Percentiles rank a stretch among this genome's conserved stretches.
phyloP scores from a whole-genome alignment of 371 early-diverging fungal genomes.

The Coemansia sp. region DNA sequence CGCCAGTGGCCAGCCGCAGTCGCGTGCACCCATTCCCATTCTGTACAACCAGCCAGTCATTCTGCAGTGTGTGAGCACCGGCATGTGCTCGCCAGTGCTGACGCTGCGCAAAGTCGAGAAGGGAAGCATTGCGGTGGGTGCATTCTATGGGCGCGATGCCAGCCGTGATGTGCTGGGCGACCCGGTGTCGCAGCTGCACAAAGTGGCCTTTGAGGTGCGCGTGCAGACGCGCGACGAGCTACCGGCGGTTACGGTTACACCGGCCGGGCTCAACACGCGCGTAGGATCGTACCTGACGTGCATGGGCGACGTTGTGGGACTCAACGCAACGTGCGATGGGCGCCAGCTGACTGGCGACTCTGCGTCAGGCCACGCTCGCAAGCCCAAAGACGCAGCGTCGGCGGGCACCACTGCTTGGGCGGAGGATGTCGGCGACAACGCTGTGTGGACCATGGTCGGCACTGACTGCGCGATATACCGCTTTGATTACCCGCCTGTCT shows the following conservation, averaged over 20 bases:
- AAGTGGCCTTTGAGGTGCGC: conserved; percentile 81
- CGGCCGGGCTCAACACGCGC: conserved; percentile 54
- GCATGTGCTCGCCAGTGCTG: conserved; percentile 79
- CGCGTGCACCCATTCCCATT: conserved; percentile 62
- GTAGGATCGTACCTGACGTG: conserved; percentile 68
- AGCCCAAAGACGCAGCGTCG: conserved; percentile 32
- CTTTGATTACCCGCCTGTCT: conserved; percentile 58
- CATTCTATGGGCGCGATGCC: conserved; percentile 41
- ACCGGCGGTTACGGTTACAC: conserved; percentile 44
- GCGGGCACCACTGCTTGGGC: conserved; percentile 60
- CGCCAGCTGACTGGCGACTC: conserved; percentile 45
- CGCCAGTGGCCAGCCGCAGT: conserved; percentile 31
- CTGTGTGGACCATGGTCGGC: conserved; percentile 89
- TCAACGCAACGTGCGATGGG: conserved; percentile 66
- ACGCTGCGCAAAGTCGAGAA: conserved; percentile 81
- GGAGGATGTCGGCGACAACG: conserved; percentile 81
- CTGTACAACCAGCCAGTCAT: conserved; percentile 83
- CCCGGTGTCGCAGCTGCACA: conserved; percentile 88
- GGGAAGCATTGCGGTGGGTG: conserved; percentile 71
- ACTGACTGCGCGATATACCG: conserved; percentile 77
- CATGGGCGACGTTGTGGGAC: conserved; percentile 71
- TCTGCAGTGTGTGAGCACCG: conserved; percentile 76
- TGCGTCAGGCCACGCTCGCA: conserved; percentile 8
- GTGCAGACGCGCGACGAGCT: conserved; percentile 47
- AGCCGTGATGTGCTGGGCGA: conserved; percentile 61